Evolutionary conservation across 1,139 yeast species (phyloP), one percentile per base, ranked within the genome.

Genomic region (Suhomyces bribrorum): DNA sequence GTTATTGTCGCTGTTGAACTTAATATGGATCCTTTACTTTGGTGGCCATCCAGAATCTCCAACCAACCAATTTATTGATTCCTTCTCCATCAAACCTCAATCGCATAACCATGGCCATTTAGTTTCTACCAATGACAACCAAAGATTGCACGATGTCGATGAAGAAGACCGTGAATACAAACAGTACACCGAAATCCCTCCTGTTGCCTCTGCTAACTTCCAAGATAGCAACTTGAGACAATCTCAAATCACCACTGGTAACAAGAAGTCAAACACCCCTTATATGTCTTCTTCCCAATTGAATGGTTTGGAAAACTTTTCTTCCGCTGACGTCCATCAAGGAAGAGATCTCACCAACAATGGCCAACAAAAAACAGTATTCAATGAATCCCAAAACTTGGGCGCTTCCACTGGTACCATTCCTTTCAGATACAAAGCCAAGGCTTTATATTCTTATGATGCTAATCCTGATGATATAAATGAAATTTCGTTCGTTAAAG

Each of bases 391-490:
- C 7, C 44, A 37, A 17, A 38, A 41, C 29, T 49, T 50, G 25
- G 40, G 38, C 5, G 35, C 34, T 13, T 40, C 43, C 6, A 61
- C 59, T 5, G 36, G 33, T 3, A 35, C 34, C 14, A 58, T 67
- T 34, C 83, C 80, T 40, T 90, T 87, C 66, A 87, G 95, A 34
- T 86, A 86, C 59, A 79, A 82, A 45, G 98, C 97, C 3, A 78
- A 79, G 49, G 97, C 97, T 0, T 71, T 90, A 37, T 92, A 88
- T 59, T 75, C 85, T 39, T 92, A 92, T 60, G 83, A 81, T 42
- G 97, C 97, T n/a, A 88, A 86, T 54, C 95, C 94, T 3, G 95
- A 86, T 39, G 98, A 92, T 62, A 87, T 86, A 45, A 92, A 92
- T 57, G 98, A 92, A 64, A 79, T 92, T 29, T 85, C 96, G 5